Percentiles rank a stretch among this genome's conserved stretches.
Conservation (phyloP, 345 rosid genomes). For the Salix dunnii region DNA sequence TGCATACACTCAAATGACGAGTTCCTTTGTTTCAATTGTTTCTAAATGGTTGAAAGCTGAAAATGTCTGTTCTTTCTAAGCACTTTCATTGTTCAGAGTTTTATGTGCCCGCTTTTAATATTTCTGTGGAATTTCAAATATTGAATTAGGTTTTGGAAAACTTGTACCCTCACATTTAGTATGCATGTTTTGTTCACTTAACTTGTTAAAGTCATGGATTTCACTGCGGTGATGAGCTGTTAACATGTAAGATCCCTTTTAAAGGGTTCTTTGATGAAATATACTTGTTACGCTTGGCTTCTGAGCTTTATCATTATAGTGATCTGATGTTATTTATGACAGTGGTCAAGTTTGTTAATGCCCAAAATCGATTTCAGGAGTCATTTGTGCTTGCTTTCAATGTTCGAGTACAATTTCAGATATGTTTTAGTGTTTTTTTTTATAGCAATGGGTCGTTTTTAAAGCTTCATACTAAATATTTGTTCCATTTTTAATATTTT, state of each 20-base stretch:
- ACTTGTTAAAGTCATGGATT: neutral
- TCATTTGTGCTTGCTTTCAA: neutral
- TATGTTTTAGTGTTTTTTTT: no score
- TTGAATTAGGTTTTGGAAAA: neutral
- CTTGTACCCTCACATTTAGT: no score
- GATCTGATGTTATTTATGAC: neutral
- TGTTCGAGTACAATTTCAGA: no score
- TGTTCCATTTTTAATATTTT: neutral
- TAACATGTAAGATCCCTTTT: constrained; percentile 41
- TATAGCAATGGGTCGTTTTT: no score
- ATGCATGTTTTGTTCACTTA: neutral
- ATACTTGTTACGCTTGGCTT: constrained; percentile 28
- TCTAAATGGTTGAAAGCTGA: neutral
- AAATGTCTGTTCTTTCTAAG: neutral
- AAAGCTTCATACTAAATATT: no score
- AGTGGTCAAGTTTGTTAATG: neutral
- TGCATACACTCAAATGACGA: neutral
- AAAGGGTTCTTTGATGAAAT: constrained; percentile 38
- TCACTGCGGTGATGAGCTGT: constrained; percentile 44
- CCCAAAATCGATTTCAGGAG: neutral
- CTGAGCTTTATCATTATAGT: neutral
- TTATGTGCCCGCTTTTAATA: neutral
- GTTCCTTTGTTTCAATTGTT: neutral
- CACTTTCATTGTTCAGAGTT: neutral
- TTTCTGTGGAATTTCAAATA: neutral